phyloP scores from a whole-genome alignment of 768 basidiomycete genomes.

The Daedaleopsis nitida region DNA sequence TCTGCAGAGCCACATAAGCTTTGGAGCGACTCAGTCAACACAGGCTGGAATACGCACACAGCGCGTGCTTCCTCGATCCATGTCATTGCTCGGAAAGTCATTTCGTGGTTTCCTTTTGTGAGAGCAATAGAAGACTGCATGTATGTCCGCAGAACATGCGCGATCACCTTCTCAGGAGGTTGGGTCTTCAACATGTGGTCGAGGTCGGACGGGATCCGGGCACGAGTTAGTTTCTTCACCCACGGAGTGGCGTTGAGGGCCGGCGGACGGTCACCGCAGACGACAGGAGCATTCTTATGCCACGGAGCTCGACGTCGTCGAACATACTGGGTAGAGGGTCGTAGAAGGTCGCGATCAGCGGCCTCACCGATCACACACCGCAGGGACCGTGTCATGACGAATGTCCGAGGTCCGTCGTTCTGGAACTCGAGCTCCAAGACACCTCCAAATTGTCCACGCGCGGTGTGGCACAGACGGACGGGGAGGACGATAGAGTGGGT shows the following conservation, averaged over 20 bases:
- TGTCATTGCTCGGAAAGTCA: background rate
- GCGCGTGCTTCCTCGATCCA: background rate
- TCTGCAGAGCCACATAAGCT: slow-evolving; percentile 16
- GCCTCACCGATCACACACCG: slow-evolving; percentile 49
- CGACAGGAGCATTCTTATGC: slow-evolving; percentile 18
- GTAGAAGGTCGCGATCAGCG: slow-evolving; percentile 51
- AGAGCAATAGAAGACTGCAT: background rate
- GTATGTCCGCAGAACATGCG: background rate
- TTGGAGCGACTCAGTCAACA: background rate
- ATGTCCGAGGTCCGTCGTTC: slow-evolving; percentile 15
- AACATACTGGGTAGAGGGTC: slow-evolving; percentile 47
- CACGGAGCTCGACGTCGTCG: slow-evolving; percentile 19
- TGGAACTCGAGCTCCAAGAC: slow-evolving; percentile 55
- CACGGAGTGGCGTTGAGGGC: slow-evolving; percentile 17
- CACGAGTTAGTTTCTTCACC: slow-evolving; percentile 18
- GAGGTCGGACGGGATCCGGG: slow-evolving; percentile 12
- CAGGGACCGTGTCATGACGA: slow-evolving; percentile 38
- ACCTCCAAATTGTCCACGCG: slow-evolving; percentile 50
- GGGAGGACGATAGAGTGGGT: slow-evolving; percentile 15
- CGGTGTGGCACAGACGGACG: slow-evolving; percentile 35
- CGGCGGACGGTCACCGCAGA: slow-evolving; percentile 33
- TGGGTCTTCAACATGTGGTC: background rate
- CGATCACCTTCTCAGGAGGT: background rate
- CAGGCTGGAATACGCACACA: background rate
- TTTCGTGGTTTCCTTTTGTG: background rate